Evolutionary conservation across 2,329 filamentous ascomycete species (phyloP), one percentile per base, ranked within the genome.

Genomic region (Cryphonectria carpinicola): DNA sequence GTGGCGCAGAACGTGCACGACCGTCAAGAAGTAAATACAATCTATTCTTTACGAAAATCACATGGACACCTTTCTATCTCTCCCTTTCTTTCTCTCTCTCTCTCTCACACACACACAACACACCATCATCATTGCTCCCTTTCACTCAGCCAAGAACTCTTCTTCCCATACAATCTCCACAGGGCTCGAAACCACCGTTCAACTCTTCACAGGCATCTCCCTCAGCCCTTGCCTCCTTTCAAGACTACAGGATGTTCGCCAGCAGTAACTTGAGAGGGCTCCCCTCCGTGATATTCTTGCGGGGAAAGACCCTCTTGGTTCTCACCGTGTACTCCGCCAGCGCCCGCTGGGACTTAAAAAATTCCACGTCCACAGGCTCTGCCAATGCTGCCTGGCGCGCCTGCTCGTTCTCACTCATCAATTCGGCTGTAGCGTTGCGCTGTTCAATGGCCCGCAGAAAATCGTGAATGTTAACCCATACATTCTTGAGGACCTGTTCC

Each of bases 401-500:
- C 11, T 25, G 56, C 6, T 52, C 52, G 17, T 61, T 3, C 32
- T 32, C 56, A 17, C 8, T 5, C 32, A 46, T 32, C n/a, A n/a
- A 5, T 1, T 41, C 58, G 56, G 56, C 56, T 4, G 41, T 41
- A 28, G 17, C 5, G 1, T 4, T 39, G 13, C 73, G 72, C 2
- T 70, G 72, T 7, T 75, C 68, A 35, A 81, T 68, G 13, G 80
- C 81, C 0, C 77, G 73, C 8, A 88, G 75, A 69, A 88, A 84
- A 75, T 88, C 85, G 39, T 71, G 72, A 52, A 87, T 87, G 70
- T 87, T 87, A 70, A 87, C 80, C 75, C 82, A 81, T 5, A 86
- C 77, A 0, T 64, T 73, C n/a, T 74, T 75, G 1, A 86, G 76
- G 3, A 80, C 82, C 85, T 86, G 46, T 37, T 3, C 2, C 25